Evolutionary conservation across 805 yeast genomes (phyloP).

Genomic region (Vanderwaltozyma verrucispora): DNA sequence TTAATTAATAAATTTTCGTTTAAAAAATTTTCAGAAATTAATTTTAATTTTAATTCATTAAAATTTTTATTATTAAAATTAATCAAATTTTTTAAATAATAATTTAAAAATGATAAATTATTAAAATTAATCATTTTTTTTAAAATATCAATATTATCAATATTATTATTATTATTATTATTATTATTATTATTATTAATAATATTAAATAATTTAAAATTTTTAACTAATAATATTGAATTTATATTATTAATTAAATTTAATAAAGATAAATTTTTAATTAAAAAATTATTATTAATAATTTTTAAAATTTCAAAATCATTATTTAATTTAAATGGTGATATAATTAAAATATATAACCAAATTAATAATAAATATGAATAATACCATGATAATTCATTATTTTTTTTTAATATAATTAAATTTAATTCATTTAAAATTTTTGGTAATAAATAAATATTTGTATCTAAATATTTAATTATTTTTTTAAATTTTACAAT

Average conservation of each 20-base stretch:
- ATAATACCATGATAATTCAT: slow-evolving; percentile 34
- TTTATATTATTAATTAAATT: background rate
- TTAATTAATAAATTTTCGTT: too few relatives aligned
- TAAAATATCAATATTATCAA: too few relatives aligned
- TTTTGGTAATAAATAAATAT: slow-evolving; percentile 38
- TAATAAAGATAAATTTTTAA: background rate
- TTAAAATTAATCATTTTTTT: slow-evolving; percentile 1
- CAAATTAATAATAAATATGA: slow-evolving; percentile 50
- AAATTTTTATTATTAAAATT: background rate
- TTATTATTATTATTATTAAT: too few relatives aligned
- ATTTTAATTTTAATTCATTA: background rate
- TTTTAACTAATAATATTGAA: slow-evolving; percentile 1
- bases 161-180: too few relatives aligned
- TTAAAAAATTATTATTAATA: background rate
- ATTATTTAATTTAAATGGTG: slow-evolving; percentile 57
- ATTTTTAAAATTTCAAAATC: slow-evolving; percentile 16
- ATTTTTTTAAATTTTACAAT: slow-evolving; percentile 56
- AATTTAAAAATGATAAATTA: slow-evolving; percentile 10
- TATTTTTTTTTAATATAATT: slow-evolving; percentile 1
- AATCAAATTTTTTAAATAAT: slow-evolving; percentile 8
- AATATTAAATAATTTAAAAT: background rate
- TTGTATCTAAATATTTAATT: slow-evolving; percentile 49
- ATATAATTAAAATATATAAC: slow-evolving; percentile 58
- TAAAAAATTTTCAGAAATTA: background rate
- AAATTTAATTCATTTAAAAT: slow-evolving; percentile 23